phyloP scores from a whole-genome alignment of 306 rosid species.

The Citrullus colocynthis region DNA sequence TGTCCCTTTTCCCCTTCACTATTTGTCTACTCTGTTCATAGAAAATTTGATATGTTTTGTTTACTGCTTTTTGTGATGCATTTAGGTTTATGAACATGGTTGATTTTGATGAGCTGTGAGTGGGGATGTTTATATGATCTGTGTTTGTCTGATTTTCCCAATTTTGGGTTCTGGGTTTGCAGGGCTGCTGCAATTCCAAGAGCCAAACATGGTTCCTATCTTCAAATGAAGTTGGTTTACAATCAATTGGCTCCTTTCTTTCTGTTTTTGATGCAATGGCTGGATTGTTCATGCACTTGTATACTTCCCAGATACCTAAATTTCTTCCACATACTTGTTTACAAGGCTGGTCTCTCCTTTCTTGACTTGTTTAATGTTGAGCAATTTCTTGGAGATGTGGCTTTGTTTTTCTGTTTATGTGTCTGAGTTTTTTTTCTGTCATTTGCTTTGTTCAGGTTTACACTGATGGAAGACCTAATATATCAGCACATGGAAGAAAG shows the following conservation, averaged over 20 bases:
- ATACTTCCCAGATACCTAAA: slow-evolving; percentile 38
- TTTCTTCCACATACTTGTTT: slow-evolving; percentile 52
- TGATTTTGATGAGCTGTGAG: not conserved
- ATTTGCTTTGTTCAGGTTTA: slow-evolving; percentile 38
- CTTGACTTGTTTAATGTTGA: too few species aligned
- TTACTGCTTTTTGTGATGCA: not conserved
- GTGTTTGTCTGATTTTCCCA: slow-evolving; percentile 4
- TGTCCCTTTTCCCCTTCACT: not conserved
- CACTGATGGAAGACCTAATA: slow-evolving; percentile 61
- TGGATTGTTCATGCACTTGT: slow-evolving; percentile 52
- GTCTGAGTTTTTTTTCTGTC: not conserved
- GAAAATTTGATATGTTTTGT: not conserved
- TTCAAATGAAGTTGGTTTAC: slow-evolving; percentile 64
- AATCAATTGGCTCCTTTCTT: slow-evolving; percentile 49
- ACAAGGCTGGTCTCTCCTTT: slow-evolving; percentile 30
- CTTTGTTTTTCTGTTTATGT: slow-evolving; percentile 11
- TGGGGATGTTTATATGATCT: slow-evolving; percentile 7
- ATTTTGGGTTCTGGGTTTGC: slow-evolving; percentile 16
- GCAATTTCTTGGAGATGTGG: slow-evolving; percentile 6
- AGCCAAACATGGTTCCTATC: slow-evolving; percentile 36
- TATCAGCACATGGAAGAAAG: slow-evolving; percentile 72
- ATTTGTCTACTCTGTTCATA: not conserved
- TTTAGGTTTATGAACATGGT: not conserved
- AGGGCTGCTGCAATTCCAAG: slow-evolving; percentile 70
- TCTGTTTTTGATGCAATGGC: slow-evolving; percentile 47